Conservation (phyloP, 108 stramenopile genomes). For the Cyclotella choctawhatcheeana region DNA sequence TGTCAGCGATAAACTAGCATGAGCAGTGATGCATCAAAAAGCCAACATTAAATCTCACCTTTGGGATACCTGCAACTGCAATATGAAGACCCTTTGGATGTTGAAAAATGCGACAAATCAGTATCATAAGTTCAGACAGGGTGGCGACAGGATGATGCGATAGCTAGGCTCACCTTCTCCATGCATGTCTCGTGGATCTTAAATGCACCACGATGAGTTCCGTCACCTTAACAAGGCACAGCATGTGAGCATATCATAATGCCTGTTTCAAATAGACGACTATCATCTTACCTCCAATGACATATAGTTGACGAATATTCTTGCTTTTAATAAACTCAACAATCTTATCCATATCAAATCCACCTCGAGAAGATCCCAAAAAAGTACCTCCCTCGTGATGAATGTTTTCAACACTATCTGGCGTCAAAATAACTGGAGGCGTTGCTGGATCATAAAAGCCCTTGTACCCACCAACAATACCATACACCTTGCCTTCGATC, state of each 20-base stretch:
- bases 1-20: conserved; percentile 18
- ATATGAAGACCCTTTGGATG: conserved; percentile 92
- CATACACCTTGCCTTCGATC: conserved; percentile 86
- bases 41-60: conserved; percentile 55
- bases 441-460: conserved; percentile 85
- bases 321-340: conserved; percentile 66
- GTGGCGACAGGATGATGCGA: background rate
- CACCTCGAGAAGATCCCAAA: conserved; percentile 92
- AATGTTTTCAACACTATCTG: conserved; percentile 84
- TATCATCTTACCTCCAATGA: too few species aligned
- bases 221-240: too few species aligned
- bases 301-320: conserved; percentile 89
- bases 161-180: conserved; percentile 56
- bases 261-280: too few species aligned
- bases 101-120: background rate
- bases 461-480: conserved; percentile 90
- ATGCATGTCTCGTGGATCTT: conserved; percentile 90
- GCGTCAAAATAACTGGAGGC: conserved; percentile 73
- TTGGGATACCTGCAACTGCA: conserved; percentile 96
- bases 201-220: conserved; percentile 96
- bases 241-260: too few species aligned
- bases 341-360: conserved; percentile 94
- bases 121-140: background rate
- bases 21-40: conserved; percentile 28
- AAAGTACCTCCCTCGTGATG: conserved; percentile 96